Conservation (phyloP, 2,329 filamentous ascomycete species). For the Microsporum audouinii region DNA sequence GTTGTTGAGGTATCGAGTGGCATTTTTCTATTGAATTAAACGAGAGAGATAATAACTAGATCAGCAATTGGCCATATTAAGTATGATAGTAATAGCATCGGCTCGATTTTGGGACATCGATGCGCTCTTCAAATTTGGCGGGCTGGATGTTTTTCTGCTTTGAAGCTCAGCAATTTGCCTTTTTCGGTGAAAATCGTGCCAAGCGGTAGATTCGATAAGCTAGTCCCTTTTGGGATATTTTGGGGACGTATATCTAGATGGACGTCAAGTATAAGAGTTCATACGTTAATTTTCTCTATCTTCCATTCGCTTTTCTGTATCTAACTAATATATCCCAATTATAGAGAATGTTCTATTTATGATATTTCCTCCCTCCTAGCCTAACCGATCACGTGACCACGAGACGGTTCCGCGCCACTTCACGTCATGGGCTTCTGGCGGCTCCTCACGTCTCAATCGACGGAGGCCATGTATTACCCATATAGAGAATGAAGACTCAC, state of each 20-base stretch:
- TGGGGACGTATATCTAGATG: too few relatives aligned
- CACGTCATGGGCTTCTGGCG: background rate
- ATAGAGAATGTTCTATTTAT: too few relatives aligned
- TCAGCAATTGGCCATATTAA: background rate
- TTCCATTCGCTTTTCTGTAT: background rate
- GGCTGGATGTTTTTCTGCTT: background rate
- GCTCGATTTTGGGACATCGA: background rate
- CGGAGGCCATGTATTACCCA: background rate
- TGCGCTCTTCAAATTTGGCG: background rate
- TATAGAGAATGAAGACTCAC: constrained; percentile 3
- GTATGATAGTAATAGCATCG: background rate
- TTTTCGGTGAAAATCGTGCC: background rate
- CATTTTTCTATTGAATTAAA: constrained; percentile 44
- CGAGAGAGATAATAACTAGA: background rate
- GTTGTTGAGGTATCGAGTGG: constrained; percentile 88
- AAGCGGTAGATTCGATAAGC: background rate
- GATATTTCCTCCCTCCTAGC: background rate
- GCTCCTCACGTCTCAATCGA: background rate
- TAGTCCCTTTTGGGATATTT: background rate
- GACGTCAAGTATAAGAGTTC: background rate
- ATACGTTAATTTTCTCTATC: background rate
- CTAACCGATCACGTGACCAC: background rate
- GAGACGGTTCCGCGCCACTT: background rate
- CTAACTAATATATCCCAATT: background rate
- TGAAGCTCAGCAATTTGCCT: constrained; percentile 4